Percentiles rank a stretch among this genome's conserved stretches.
These are phyloP conservation scores for Exophiala mesophila DNA, from an alignment of 2,329 filamentous ascomycete genomes.

Conservation along the genomic window DNA sequence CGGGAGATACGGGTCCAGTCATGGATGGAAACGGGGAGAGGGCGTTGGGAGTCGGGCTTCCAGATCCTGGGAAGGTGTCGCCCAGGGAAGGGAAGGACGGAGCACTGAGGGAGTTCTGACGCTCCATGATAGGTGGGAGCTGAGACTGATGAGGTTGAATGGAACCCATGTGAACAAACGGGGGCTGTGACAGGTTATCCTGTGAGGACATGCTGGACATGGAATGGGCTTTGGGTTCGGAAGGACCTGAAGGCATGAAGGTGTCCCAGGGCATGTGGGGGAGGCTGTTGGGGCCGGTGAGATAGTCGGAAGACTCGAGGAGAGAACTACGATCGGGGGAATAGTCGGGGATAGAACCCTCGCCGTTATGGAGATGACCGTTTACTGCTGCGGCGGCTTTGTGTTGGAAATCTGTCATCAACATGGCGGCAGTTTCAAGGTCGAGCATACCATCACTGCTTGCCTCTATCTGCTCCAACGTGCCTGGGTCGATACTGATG, in stretches of 20 bases:
- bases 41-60: slow-evolving; percentile 65
- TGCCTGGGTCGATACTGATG: slow-evolving; percentile 76
- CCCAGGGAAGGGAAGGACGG: slow-evolving; percentile 66
- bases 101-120: slow-evolving; percentile 55
- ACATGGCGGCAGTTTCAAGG: slow-evolving; percentile 94
- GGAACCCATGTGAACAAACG: slow-evolving; percentile 56
- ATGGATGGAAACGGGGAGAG: slow-evolving; percentile 67
- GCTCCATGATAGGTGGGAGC: slow-evolving; percentile 64
- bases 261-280: slow-evolving; percentile 89
- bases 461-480: slow-evolving; percentile 87
- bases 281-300: slow-evolving; percentile 71
- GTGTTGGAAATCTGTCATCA: slow-evolving; percentile 97
- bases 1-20: slow-evolving; percentile 62
- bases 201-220: slow-evolving; percentile 65
- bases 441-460: slow-evolving; percentile 88
- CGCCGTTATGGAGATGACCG: slow-evolving; percentile 46
- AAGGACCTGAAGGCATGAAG: slow-evolving; percentile 67
- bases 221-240: slow-evolving; percentile 71
- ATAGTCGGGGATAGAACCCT: slow-evolving; percentile 57
- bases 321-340: slow-evolving; percentile 66
- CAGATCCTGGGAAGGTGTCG: slow-evolving; percentile 64
- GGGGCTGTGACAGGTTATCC: slow-evolving; percentile 57
- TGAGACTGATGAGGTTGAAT: slow-evolving; percentile 57
- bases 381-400: slow-evolving; percentile 70
- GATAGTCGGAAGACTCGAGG: slow-evolving; percentile 73